phyloP scores from a whole-genome alignment of 2,329 filamentous ascomycete genomes.

The Paracoccidioides brasiliensis region DNA sequence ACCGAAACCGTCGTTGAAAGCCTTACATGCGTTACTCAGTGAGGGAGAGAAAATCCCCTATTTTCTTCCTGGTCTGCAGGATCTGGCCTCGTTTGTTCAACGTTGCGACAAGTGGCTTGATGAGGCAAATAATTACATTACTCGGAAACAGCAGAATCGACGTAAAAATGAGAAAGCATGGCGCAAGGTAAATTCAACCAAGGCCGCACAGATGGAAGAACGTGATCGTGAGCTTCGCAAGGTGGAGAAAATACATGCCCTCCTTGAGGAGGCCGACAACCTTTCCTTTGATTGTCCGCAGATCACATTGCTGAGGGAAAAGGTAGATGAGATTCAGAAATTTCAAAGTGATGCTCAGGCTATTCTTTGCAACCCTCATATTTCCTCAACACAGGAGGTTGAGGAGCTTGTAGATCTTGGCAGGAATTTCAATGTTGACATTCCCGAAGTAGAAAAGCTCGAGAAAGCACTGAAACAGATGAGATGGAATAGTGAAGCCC shows the following conservation, averaged over 20 bases:
- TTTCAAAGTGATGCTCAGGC: slow-evolving; percentile 67
- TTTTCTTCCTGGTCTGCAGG: slow-evolving; percentile 67
- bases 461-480: slow-evolving; percentile 71
- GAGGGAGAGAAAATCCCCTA: slow-evolving; percentile 96
- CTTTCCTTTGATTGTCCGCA: slow-evolving; percentile 91
- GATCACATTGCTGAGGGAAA: slow-evolving; percentile 72
- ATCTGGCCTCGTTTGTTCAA: slow-evolving; percentile 80
- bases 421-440: slow-evolving; percentile 78
- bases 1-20: slow-evolving; percentile 71
- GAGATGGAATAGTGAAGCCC: slow-evolving; percentile 75
- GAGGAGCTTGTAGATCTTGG: slow-evolving; percentile 87
- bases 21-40: slow-evolving; percentile 66
- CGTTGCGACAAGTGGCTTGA: slow-evolving; percentile 97
- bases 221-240: slow-evolving; percentile 72
- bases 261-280: slow-evolving; percentile 70
- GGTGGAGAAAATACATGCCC: slow-evolving; percentile 72
- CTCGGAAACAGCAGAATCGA: slow-evolving; percentile 92
- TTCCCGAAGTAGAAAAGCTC: slow-evolving; percentile 73
- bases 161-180: slow-evolving; percentile 86
- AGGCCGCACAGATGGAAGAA: slow-evolving; percentile 72
- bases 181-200: slow-evolving; percentile 56
- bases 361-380: slow-evolving; percentile 53
- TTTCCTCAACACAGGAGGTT: slow-evolving; percentile 57
- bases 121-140: slow-evolving; percentile 89
- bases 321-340: slow-evolving; percentile 67